Conservation (phyloP, 169 alveolate species). For the Ophryocystis elektroscirrha region DNA sequence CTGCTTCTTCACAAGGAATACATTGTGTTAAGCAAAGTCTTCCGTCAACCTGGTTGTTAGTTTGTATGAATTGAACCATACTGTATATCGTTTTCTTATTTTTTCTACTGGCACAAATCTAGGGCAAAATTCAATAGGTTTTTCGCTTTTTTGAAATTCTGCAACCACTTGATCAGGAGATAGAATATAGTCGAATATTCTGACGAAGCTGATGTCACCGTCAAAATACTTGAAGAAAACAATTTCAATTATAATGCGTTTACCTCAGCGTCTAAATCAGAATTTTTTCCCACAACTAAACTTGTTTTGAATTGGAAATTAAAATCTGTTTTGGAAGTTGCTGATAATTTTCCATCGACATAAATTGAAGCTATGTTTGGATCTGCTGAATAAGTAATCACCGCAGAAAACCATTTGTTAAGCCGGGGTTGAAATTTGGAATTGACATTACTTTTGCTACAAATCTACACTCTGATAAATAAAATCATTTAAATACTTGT, state of each 20-base stretch:
- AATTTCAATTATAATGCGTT: background rate
- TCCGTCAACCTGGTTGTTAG: background rate
- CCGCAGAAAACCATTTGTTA: no score
- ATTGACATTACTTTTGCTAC: no score
- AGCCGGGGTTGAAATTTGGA: no score
- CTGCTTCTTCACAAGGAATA: background rate
- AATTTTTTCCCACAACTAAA: slow-evolving; percentile 13
- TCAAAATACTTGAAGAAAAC: slow-evolving; percentile 21
- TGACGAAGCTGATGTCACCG: slow-evolving; percentile 29
- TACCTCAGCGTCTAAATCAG: slow-evolving; percentile 26
- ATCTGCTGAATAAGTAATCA: no score
- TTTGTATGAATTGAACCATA: background rate
- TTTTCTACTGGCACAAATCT: background rate
- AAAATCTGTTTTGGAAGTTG: slow-evolving; percentile 18
- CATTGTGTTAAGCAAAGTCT: background rate
- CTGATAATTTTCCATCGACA: slow-evolving; percentile 11
- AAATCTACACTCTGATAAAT: no score
- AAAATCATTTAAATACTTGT: no score
- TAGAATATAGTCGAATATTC: slow-evolving; percentile 31
- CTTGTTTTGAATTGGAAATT: slow-evolving; percentile 29
- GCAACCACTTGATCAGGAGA: slow-evolving; percentile 41
- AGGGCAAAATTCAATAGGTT: background rate
- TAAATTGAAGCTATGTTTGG: no score
- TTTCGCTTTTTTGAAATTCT: slow-evolving; percentile 17
- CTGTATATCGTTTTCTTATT: background rate